Evolutionary conservation across 495 filamentous ascomycete genomes (phyloP).

Genomic region (Cryomyces antarcticus): DNA sequence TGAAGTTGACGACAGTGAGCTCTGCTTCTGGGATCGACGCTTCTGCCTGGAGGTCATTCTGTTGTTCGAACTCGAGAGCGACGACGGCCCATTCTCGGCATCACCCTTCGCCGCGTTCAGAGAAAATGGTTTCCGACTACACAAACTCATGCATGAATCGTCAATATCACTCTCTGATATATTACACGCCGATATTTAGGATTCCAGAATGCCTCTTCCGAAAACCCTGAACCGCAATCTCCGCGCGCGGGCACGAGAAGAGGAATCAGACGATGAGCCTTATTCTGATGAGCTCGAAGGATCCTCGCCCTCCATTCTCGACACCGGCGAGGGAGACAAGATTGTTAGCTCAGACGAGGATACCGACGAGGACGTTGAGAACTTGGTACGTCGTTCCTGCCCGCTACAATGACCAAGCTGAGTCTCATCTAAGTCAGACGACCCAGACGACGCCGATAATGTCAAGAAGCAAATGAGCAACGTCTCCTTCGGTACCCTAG

Average conservation of each 20-base stretch:
- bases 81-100: no score
- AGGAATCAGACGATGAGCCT: slow-evolving; percentile 9
- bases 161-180: no score
- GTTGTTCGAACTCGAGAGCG: no score
- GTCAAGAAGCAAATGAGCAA: slow-evolving; percentile 19
- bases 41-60: no score
- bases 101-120: no score
- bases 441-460: slow-evolving; percentile 15
- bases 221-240: background rate
- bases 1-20: no score
- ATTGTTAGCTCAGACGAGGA: slow-evolving; percentile 4
- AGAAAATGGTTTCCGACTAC: no score
- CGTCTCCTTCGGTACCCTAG: slow-evolving; percentile 73
- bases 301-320: slow-evolving; percentile 13
- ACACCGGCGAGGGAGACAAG: slow-evolving; percentile 11
- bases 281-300: slow-evolving; percentile 9
- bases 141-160: no score
- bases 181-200: no score
- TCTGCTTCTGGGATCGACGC: no score
- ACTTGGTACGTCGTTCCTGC: slow-evolving; percentile 1
- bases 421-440: slow-evolving; percentile 15
- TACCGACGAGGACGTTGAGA: slow-evolving; percentile 11
- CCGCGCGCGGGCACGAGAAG: slow-evolving; percentile 1
- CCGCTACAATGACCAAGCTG: slow-evolving; percentile 2
- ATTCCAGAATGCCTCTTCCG: no score